Conservation (phyloP, 306 rosid species). For the Prosopis cineraria region DNA sequence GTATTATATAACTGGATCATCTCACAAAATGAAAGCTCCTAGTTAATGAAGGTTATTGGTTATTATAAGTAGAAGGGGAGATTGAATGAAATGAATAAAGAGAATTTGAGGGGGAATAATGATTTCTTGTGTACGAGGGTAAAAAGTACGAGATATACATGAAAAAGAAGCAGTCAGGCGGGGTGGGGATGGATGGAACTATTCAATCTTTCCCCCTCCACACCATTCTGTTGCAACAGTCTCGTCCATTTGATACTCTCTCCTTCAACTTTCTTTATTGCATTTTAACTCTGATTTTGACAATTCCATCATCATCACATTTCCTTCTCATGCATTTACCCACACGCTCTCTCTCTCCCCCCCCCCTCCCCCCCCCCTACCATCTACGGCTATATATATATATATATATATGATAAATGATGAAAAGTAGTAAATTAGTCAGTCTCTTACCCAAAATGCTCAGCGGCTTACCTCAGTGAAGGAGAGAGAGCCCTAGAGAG, state of each 20-base stretch:
- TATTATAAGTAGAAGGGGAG: neutral
- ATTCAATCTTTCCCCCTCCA: conserved; percentile 58
- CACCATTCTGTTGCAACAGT: conserved; percentile 55
- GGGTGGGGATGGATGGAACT: conserved; percentile 45
- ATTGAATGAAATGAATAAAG: neutral
- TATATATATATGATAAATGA: neutral
- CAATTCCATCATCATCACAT: conserved; percentile 68
- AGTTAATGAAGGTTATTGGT: neutral
- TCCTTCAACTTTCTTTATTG: conserved; percentile 56
- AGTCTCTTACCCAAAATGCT: conserved; percentile 48
- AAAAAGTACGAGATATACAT: conserved; percentile 39
- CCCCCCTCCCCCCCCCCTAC: conserved; percentile 32
- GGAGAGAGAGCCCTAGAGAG: conserved; percentile 50
- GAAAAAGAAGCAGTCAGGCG: conserved; percentile 43
- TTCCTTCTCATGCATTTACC: conserved; percentile 82
- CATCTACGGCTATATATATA: neutral
- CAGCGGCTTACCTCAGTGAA: conserved; percentile 79
- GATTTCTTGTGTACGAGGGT: neutral
- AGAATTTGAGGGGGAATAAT: neutral
- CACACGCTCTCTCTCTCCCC: conserved; percentile 44
- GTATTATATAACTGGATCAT: too few relatives aligned
- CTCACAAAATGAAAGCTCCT: too few relatives aligned
- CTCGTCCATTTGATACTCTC: conserved; percentile 48
- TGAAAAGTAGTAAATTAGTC: neutral
- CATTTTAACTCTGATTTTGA: conserved; percentile 83